These are phyloP conservation scores for Aspergillus diversus DNA, from an alignment of 495 filamentous ascomycete genomes.

Conservation along the genomic window DNA sequence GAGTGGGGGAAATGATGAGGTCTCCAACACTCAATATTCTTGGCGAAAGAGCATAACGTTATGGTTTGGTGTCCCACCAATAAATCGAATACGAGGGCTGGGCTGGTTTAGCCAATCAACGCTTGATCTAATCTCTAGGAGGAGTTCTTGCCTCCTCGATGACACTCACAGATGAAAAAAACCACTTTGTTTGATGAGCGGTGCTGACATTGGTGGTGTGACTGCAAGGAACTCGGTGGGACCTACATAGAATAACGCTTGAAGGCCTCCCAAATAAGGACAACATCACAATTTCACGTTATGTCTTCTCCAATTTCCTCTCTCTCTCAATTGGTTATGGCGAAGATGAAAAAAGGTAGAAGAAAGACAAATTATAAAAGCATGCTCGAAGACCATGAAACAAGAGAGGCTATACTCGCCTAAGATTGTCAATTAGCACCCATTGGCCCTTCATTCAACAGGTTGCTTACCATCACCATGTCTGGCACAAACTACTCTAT, in stretches of 20 bases:
- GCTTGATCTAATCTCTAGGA: neutral
- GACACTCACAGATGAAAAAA: neutral
- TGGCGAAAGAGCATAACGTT: neutral
- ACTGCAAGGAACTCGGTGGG: too few species aligned
- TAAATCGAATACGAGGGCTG: neutral
- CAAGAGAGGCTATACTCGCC: neutral
- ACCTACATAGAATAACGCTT: too few species aligned
- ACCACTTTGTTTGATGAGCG: neutral
- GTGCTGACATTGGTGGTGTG: too few species aligned
- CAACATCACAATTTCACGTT: neutral
- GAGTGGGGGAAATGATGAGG: neutral
- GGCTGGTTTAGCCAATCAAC: neutral
- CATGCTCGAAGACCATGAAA: neutral
- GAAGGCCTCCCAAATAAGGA: too few species aligned
- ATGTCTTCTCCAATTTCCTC: neutral
- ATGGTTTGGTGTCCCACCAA: neutral
- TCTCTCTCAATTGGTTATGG: neutral
- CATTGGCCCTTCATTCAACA: neutral
- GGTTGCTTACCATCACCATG: neutral
- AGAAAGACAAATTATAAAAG: neutral
- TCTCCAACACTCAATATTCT: neutral
- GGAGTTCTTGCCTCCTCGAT: neutral
- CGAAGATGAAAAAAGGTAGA: too few species aligned
- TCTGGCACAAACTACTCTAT: constrained; percentile 29
- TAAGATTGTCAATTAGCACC: too few species aligned